A percentile compares a stretch with the other conserved stretches of the same genome.
phyloP scores from a whole-genome alignment of 2,329 filamentous ascomycete genomes.

The Sporothrix schenckii region DNA sequence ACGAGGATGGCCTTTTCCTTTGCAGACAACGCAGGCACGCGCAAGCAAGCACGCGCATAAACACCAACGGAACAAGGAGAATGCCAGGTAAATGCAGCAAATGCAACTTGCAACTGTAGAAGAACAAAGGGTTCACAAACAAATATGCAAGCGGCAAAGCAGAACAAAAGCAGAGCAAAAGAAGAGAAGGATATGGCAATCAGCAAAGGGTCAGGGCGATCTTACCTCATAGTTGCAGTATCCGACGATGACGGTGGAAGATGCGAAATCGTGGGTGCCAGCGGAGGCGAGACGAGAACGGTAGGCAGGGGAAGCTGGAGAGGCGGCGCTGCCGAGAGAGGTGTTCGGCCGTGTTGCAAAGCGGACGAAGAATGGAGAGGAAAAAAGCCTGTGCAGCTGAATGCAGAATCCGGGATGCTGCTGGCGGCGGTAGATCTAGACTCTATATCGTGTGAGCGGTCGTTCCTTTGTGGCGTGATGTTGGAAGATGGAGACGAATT shows the following conservation, averaged over 20 bases:
- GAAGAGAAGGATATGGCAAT: neutral
- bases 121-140: neutral
- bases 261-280: conserved; percentile 4
- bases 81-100: neutral
- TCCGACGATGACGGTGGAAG: conserved; percentile 21
- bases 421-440: conserved; percentile 32
- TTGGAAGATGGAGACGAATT: conserved; percentile 38
- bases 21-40: conserved; percentile 3
- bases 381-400: conserved; percentile 8
- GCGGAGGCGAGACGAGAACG: conserved; percentile 19
- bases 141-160: neutral
- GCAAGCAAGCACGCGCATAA: conserved; percentile 10
- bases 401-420: neutral
- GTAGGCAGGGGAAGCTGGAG: conserved; percentile 15
- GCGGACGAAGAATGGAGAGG: neutral
- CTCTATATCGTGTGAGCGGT: conserved; percentile 42
- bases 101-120: too few species aligned
- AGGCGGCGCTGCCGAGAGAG: conserved; percentile 36
- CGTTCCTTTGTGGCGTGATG: conserved; percentile 39
- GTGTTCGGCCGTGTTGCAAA: neutral
- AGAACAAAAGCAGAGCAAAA: neutral
- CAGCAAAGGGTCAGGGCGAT: neutral
- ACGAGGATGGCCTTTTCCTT: neutral
- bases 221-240: conserved; percentile 35
- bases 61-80: neutral